Conservation (phyloP, 768 basidiomycete species). For the Lactarius evosmus region DNA sequence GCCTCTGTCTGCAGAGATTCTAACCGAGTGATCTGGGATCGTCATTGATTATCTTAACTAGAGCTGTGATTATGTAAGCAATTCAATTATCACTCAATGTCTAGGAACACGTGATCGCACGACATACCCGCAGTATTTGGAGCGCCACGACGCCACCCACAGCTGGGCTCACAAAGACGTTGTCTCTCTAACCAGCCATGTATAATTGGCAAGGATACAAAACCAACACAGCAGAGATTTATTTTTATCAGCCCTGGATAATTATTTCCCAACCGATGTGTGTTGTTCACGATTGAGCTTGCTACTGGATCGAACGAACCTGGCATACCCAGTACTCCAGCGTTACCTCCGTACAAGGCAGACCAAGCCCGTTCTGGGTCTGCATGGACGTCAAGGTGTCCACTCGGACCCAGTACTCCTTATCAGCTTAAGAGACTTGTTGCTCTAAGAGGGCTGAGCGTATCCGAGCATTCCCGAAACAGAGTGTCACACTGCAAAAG, state of each 20-base stretch:
- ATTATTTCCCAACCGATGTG: conserved; percentile 44
- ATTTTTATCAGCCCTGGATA: conserved; percentile 41
- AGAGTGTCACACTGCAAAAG: background rate
- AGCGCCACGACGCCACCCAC: conserved; percentile 36
- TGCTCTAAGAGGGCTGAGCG: conserved; percentile 21
- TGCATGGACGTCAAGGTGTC: conserved; percentile 30
- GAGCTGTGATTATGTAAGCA: too few relatives aligned
- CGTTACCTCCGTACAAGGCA: conserved; percentile 49
- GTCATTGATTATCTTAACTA: background rate
- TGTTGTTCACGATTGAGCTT: conserved; percentile 29
- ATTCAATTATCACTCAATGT: too few relatives aligned
- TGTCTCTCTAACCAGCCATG: conserved; percentile 40
- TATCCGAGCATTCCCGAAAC: background rate
- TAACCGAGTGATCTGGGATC: conserved; percentile 71
- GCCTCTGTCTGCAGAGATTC: conserved; percentile 85
- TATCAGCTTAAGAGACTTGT: conserved; percentile 39
- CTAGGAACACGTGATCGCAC: conserved; percentile 47
- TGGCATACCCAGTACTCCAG: conserved; percentile 50
- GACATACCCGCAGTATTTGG: too few relatives aligned
- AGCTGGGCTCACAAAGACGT: conserved; percentile 47
- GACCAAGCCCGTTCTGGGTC: conserved; percentile 41
- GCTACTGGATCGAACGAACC: conserved; percentile 22
- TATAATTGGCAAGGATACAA: background rate
- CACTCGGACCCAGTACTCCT: conserved; percentile 40
- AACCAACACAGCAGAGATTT: conserved; percentile 17